Conservation (phyloP, 768 basidiomycete species). For the Pleurotus platypus region DNA sequence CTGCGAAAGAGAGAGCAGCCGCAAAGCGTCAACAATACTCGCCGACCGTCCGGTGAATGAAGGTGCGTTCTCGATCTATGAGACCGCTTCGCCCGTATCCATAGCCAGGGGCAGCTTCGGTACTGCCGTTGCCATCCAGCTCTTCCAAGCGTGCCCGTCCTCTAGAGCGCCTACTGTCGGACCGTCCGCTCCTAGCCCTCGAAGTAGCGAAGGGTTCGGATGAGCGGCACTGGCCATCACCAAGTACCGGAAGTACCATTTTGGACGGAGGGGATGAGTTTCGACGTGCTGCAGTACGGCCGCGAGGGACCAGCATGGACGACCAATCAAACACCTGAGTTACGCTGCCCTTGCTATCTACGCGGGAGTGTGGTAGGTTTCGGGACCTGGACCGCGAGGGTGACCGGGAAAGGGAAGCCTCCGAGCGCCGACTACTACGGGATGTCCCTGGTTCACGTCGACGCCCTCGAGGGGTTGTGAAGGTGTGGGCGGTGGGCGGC, state of each 20-base stretch:
- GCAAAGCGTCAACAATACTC: not conserved
- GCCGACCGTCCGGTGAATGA: conserved; percentile 5
- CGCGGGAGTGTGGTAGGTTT: conserved; percentile 15
- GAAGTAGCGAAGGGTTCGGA: conserved; percentile 19
- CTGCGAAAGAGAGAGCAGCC: not conserved
- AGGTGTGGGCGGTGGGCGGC: not conserved
- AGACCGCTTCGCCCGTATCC: conserved; percentile 67
- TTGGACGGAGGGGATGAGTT: conserved; percentile 59
- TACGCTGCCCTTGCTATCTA: conserved; percentile 22
- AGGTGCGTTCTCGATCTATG: conserved; percentile 35
- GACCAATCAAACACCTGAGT: conserved; percentile 48
- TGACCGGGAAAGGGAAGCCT: conserved; percentile 32
- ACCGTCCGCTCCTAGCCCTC: conserved; percentile 19
- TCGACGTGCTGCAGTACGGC: conserved; percentile 47
- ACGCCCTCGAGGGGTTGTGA: conserved; percentile 52
- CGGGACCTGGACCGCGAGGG: conserved; percentile 37
- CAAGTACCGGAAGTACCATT: conserved; percentile 33
- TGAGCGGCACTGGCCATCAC: conserved; percentile 23
- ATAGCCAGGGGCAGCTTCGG: conserved; percentile 54
- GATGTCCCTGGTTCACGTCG: conserved; percentile 35
- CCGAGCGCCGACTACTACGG: conserved; percentile 26
- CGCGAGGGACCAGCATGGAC: conserved; percentile 38
- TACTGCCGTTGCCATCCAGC: conserved; percentile 37
- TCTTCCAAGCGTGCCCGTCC: conserved; percentile 50
- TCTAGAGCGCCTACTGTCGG: conserved; percentile 32